Evolutionary conservation across 1,284 basidiomycete genomes (phyloP).

Genomic region (Macrocystidia cucumis): DNA sequence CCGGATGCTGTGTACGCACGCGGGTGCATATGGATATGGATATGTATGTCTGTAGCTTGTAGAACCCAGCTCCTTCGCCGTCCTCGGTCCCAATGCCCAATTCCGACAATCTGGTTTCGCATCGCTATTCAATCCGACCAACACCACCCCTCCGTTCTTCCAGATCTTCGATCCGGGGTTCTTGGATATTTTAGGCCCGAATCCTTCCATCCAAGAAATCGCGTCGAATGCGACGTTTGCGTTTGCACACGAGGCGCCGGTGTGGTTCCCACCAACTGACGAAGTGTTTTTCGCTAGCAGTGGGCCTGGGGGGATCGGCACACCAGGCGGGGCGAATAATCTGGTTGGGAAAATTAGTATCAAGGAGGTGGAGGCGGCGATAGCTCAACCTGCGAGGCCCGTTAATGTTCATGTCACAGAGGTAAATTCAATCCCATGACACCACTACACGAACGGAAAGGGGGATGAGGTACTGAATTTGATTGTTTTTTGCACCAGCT

Average conservation of each 20-base stretch:
- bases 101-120: constrained; percentile 29
- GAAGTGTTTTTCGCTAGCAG: constrained; percentile 48
- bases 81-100: constrained; percentile 27
- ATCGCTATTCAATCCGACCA: constrained; percentile 36
- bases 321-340: constrained; percentile 37
- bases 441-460: no score
- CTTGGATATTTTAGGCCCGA: constrained; percentile 47
- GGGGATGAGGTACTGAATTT: no score
- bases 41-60: no score
- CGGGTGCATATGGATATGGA: no score
- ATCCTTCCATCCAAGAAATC: constrained; percentile 50
- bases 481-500: constrained; percentile 32
- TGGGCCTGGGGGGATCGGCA: constrained; percentile 32
- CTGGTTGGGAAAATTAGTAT: constrained; percentile 38
- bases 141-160: constrained; percentile 49
- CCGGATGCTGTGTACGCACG: no score
- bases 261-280: constrained; percentile 52
- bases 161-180: constrained; percentile 62
- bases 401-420: constrained; percentile 50
- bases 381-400: constrained; percentile 24
- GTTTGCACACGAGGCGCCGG: constrained; percentile 70
- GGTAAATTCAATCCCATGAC: constrained; percentile 30
- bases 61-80: constrained; percentile 29
- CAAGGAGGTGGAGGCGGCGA: constrained; percentile 30
- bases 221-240: constrained; percentile 52